Base-by-base conservation (phyloP, 345 rosid species). In the Populus ilicifolia region DNA sequence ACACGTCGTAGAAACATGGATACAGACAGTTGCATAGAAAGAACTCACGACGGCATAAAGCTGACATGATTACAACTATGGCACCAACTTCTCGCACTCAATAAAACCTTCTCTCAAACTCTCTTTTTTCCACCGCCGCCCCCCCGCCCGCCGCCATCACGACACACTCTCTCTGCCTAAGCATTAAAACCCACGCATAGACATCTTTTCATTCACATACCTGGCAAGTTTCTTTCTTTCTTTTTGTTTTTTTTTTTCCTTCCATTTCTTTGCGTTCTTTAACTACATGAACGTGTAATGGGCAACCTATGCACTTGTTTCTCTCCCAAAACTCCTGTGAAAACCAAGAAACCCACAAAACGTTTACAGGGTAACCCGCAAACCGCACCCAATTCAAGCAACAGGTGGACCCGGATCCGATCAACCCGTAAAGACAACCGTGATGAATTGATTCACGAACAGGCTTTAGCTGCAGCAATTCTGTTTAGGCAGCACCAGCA, bases 391-490 rank as follows among this genome's bases (percentile, higher is more conserved):
- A 75, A 71, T 50, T 70, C 79, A 4, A 78, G 82, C 66, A 82
- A 61, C 71, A 76, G 82, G 65, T 78, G 81, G 77, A 54, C 77
- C 21, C 87, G 99, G 76, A 80, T 83, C 71, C 94, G 94, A 82
- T 89, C 97, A 69, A 78, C 89, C 27, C 81, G 88, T 2, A 90
- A 89, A 46, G 93, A 86, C 82, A 88, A 84, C 78, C 80, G 80
- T 1, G 97, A 93, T 70, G 80, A 92, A 27, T 62, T 87, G 82
- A 82, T 88, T 79, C 89, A 84, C 62, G 94, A 93, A 74, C 94
- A 90, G 74, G 94, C 96, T 78, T 73, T 90, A 59, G 96, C 97
- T 23, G 95, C 95, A 29, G 96, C 97, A 64, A 88, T 89, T 71
- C 82, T 91, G 79, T 87, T 89, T 84, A 83, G 87, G 75, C 90